These are phyloP conservation scores for Prunella vulgaris DNA, from an alignment of 257 asterid genomes.

Conservation along the genomic window DNA sequence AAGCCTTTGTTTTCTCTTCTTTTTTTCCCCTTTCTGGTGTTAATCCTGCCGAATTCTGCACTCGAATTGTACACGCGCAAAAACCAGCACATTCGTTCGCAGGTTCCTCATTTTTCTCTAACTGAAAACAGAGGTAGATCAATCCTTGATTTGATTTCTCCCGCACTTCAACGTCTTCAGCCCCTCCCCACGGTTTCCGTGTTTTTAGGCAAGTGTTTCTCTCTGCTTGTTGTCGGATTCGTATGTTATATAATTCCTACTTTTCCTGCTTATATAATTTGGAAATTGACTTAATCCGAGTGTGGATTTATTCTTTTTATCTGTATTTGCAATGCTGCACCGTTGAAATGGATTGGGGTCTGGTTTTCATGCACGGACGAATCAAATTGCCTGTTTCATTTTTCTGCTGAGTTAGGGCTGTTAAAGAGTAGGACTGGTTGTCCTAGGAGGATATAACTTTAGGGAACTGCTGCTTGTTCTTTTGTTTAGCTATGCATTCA, in stretches of 20 bases:
- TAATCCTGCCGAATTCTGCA: not conserved
- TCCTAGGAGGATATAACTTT: not conserved
- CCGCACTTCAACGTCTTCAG: not conserved
- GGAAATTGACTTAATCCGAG: not conserved
- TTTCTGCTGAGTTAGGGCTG: slow-evolving; percentile 5
- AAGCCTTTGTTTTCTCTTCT: not conserved
- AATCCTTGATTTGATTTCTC: slow-evolving; percentile 15
- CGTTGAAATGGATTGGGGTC: not conserved
- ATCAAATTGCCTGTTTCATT: not conserved
- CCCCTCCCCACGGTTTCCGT: slow-evolving; percentile 14
- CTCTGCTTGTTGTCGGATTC: not conserved
- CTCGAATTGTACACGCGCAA: not conserved
- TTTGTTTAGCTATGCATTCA: not conserved
- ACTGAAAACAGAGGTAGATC: slow-evolving; percentile 1
- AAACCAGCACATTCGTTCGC: slow-evolving; percentile 12
- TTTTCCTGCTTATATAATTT: slow-evolving; percentile 1
- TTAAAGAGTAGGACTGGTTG: not conserved
- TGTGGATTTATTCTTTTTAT: not conserved
- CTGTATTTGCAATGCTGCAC: not conserved
- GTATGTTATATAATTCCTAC: slow-evolving; percentile 7
- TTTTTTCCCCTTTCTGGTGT: not conserved
- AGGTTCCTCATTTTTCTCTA: slow-evolving; percentile 18
- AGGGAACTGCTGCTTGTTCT: not conserved
- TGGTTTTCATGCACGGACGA: slow-evolving; percentile 8
- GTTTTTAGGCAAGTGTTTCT: slow-evolving; percentile 19